These are phyloP conservation scores for Debaryomyces tyrocola DNA, from an alignment of 805 yeast species.

Conservation along the genomic window DNA sequence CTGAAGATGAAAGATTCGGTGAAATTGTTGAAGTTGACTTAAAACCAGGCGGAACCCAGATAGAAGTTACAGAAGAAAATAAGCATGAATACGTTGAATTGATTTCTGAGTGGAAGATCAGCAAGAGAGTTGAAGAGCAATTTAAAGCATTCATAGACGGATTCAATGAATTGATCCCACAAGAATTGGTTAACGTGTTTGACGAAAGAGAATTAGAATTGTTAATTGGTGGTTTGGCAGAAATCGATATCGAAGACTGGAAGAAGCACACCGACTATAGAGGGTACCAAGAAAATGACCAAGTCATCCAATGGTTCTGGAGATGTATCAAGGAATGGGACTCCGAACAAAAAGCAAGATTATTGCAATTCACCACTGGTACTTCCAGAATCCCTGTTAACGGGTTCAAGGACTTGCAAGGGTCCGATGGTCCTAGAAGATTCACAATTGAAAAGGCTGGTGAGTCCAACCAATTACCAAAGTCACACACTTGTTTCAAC, in stretches of 20 bases:
- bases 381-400: slow-evolving; percentile 98
- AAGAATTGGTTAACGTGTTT: slow-evolving; percentile 92
- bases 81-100: slow-evolving; percentile 94
- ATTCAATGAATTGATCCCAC: slow-evolving; percentile 95
- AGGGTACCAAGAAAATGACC: slow-evolving; percentile 95
- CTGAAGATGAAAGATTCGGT: slow-evolving; percentile 93
- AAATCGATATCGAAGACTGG: slow-evolving; percentile 98
- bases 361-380: slow-evolving; percentile 97
- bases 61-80: slow-evolving; percentile 92
- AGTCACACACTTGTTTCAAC: slow-evolving; percentile 98
- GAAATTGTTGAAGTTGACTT: slow-evolving; percentile 86
- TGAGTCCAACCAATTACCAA: slow-evolving; percentile 88
- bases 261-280: slow-evolving; percentile 98
- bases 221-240: slow-evolving; percentile 97
- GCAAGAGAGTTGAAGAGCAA: slow-evolving; percentile 90
- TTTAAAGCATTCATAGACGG: slow-evolving; percentile 96
- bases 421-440: slow-evolving; percentile 98
- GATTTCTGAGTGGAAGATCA: slow-evolving; percentile 94
- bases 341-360: slow-evolving; percentile 91
- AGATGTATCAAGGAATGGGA: slow-evolving; percentile 91
- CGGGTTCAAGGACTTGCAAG: slow-evolving; percentile 98
- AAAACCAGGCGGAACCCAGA: slow-evolving; percentile 83
- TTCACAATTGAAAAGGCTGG: slow-evolving; percentile 99
- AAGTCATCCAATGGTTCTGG: slow-evolving; percentile 99
- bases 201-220: slow-evolving; percentile 97